A percentile compares a stretch with the other conserved stretches of the same genome.
phyloP scores from a whole-genome alignment of 78 protist species.

The slime mould (Dictyostelium discoideum) region DNA sequence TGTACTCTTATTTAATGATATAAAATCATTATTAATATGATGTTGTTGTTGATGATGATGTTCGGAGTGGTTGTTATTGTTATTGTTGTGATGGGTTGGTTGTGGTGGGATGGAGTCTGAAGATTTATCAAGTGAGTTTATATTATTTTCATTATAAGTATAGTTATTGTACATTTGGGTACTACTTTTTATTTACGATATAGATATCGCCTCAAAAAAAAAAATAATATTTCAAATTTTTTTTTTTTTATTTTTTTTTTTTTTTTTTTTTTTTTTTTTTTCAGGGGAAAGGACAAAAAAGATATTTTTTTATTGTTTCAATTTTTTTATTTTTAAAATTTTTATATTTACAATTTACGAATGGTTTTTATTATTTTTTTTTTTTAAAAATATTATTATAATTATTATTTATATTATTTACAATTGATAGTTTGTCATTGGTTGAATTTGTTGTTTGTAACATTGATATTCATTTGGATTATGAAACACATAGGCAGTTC shows the following conservation, averaged over 20 bases:
- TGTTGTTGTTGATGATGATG: neutral
- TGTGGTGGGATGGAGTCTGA: neutral
- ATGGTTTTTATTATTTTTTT: too few relatives aligned
- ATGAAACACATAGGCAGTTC: neutral
- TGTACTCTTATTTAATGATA: neutral
- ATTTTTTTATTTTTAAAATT: too few relatives aligned
- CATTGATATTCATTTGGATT: constrained; percentile 1
- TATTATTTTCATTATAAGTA: neutral
- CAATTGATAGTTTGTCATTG: neutral
- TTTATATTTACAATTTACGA: neutral
- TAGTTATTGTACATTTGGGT: neutral
- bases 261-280: too few relatives aligned
- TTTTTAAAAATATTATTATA: too few relatives aligned
- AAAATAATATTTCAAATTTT: too few relatives aligned
- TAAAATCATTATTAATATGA: neutral
- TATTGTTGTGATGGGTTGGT: neutral
- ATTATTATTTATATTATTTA: neutral
- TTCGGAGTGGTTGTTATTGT: neutral
- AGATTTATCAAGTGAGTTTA: neutral
- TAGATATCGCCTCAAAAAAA: too few relatives aligned
- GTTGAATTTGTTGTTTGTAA: neutral
- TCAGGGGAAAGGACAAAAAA: neutral
- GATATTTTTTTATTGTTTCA: neutral
- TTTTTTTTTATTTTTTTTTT: too few relatives aligned
- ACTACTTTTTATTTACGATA: too few relatives aligned